A percentile compares a stretch with the other conserved stretches of the same genome.
Conservation (phyloP, 805 yeast genomes). For the Schwanniomyces sp. region DNA sequence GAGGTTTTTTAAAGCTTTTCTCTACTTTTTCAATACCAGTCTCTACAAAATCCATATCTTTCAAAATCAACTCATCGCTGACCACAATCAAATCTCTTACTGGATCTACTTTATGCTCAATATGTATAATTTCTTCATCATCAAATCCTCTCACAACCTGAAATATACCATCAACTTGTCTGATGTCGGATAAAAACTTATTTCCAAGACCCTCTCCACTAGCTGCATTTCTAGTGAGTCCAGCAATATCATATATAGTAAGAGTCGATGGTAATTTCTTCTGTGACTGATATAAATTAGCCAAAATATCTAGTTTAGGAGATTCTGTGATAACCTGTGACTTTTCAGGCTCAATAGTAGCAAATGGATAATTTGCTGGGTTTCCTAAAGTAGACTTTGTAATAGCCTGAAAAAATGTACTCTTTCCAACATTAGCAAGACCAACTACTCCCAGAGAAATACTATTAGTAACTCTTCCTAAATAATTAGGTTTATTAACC, state of each 20-base stretch:
- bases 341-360: slow-evolving; percentile 74
- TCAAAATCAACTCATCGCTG: slow-evolving; percentile 61
- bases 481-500: slow-evolving; percentile 7
- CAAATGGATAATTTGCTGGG: slow-evolving; percentile 64
- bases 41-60: slow-evolving; percentile 63
- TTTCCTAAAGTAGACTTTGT: slow-evolving; percentile 59
- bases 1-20: slow-evolving; percentile 29
- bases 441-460: slow-evolving; percentile 50
- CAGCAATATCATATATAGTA: slow-evolving; percentile 68
- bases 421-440: slow-evolving; percentile 60
- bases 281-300: slow-evolving; percentile 47
- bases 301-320: slow-evolving; percentile 47
- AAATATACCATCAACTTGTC: slow-evolving; percentile 71
- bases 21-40: slow-evolving; percentile 33
- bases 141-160: slow-evolving; percentile 68
- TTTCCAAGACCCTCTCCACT: slow-evolving; percentile 76
- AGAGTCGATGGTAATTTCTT: slow-evolving; percentile 54
- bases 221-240: slow-evolving; percentile 61
- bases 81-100: slow-evolving; percentile 63
- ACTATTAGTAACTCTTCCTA: slow-evolving; percentile 39
- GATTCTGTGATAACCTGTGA: slow-evolving; percentile 57
- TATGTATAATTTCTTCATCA: slow-evolving; percentile 65
- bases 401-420: slow-evolving; percentile 51
- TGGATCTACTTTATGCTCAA: slow-evolving; percentile 58
- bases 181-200: slow-evolving; percentile 64